Base-by-base conservation (phyloP, 139 green algal species). In the Chlamydomonas incerta region DNA sequence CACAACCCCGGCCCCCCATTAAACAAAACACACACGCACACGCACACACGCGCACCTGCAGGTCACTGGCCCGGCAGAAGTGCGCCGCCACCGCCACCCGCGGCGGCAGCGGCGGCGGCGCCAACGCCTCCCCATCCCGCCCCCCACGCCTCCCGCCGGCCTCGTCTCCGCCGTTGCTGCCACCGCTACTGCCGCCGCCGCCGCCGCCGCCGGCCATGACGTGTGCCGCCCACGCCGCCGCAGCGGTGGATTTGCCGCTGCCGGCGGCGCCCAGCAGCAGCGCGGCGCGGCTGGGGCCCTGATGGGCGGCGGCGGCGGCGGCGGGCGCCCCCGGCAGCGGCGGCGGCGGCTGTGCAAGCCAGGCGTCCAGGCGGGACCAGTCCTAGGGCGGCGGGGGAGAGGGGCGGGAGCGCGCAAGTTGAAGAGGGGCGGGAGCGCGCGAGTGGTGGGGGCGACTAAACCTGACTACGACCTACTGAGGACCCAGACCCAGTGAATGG, bases 331-430 rank as follows among this genome's bases (percentile, higher is more conserved):
- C n/a, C n/a, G n/a, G n/a, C n/a, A n/a, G n/a, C n/a, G n/a, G n/a
- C n/a, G n/a, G n/a, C n/a, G n/a, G 72, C n/a, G 72, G 50, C 72
- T 68, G 72, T 29, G 50, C 72, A 50, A 80, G 72, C 72, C 72
- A 80, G 20, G 29, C 26, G n/a, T 67, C 50, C 14, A 80, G 50
- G 50, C 29, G 28, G 29, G 72, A 28, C 23, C 66, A 80, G 50
- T 80, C 72, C 72, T 80, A 50, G 13, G 63, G 29, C 23, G 2
- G 63, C 2, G 14, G 63, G 28, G 26, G 63, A 35, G 5, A 34
- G 13, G 26, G 58, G 58, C 3, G 3, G 24, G 10, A 9, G 58
- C 3, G 37, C 24, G 10, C 57, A 63, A 17, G 21, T 24, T 63
- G 23, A 24, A 9, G 57, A 3, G 23, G 57, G 10, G 46, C 28